Conservation (phyloP, 345 rosid species). For the Theobroma cacao region DNA sequence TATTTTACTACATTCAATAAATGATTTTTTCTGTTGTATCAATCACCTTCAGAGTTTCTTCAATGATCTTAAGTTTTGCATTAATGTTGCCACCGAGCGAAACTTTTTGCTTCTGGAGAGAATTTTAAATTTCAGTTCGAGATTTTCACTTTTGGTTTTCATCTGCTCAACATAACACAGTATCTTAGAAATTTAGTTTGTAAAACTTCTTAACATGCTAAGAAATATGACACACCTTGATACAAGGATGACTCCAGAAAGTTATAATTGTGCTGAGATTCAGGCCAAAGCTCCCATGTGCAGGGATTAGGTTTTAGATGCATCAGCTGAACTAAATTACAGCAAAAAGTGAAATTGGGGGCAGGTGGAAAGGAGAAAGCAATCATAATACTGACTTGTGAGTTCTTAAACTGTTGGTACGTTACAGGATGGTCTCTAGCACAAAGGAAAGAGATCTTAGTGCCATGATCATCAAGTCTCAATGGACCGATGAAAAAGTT, state of each 20-base stretch:
- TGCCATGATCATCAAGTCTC: background rate
- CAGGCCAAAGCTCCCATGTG: background rate
- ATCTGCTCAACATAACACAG: background rate
- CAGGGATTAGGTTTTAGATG: background rate
- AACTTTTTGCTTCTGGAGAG: background rate
- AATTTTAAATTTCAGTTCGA: constrained; percentile 1
- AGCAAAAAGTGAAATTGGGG: background rate
- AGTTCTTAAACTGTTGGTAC: background rate
- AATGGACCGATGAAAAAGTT: background rate
- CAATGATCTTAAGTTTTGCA: background rate
- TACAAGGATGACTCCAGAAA: background rate
- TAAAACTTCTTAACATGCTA: background rate
- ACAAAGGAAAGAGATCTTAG: background rate
- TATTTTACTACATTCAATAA: background rate
- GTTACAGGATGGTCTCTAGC: background rate
- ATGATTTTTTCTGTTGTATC: background rate
- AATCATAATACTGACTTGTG: background rate
- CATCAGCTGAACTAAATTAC: background rate
- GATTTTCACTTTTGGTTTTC: background rate
- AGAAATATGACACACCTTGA: background rate
- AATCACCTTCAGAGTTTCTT: background rate
- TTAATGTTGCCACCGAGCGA: background rate
- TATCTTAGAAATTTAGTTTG: background rate
- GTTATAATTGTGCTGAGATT: background rate
- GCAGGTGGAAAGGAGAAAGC: background rate